These are phyloP conservation scores for Myriangium duriaei DNA, from an alignment of 2,329 filamentous ascomycete species.

Conservation along the genomic window DNA sequence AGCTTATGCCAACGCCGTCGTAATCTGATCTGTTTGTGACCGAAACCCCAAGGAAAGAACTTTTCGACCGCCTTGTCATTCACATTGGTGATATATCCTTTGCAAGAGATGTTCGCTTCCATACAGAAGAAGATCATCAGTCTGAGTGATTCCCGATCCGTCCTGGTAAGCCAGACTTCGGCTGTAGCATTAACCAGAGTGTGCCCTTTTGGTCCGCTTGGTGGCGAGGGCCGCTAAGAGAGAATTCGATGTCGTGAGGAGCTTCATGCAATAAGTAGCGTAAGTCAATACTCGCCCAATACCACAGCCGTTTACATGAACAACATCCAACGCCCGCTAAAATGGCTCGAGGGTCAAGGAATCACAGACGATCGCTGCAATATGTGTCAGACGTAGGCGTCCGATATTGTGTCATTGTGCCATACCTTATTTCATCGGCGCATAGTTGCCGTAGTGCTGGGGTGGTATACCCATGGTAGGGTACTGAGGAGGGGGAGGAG, in stretches of 20 bases:
- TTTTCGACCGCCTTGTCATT: not conserved
- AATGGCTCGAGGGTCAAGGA: constrained; percentile 28
- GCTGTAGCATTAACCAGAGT: not conserved
- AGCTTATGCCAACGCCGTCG: not conserved
- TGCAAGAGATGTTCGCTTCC: not conserved
- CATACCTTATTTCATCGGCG: constrained; percentile 53
- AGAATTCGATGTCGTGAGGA: constrained; percentile 6
- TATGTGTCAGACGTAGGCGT: constrained; percentile 14
- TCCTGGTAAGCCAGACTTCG: not conserved
- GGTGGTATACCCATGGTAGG: constrained; percentile 54
- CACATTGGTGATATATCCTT: not conserved
- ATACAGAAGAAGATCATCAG: not conserved
- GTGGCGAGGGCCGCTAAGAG: no score
- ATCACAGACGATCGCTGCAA: constrained; percentile 23
- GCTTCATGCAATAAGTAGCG: constrained; percentile 13
- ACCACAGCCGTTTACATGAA: constrained; percentile 15
- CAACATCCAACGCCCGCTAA: constrained; percentile 28
- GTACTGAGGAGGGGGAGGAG: constrained; percentile 66
- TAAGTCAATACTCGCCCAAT: constrained; percentile 12
- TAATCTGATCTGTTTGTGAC: not conserved
- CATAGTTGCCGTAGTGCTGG: constrained; percentile 51
- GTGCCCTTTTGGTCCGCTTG: no score
- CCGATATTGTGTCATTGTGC: no score
- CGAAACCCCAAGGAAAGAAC: not conserved
- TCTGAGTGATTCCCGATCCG: not conserved